Evolutionary conservation across 176 grass and related monocot species (phyloP).

Genomic region (Neostapfia colusana): DNA sequence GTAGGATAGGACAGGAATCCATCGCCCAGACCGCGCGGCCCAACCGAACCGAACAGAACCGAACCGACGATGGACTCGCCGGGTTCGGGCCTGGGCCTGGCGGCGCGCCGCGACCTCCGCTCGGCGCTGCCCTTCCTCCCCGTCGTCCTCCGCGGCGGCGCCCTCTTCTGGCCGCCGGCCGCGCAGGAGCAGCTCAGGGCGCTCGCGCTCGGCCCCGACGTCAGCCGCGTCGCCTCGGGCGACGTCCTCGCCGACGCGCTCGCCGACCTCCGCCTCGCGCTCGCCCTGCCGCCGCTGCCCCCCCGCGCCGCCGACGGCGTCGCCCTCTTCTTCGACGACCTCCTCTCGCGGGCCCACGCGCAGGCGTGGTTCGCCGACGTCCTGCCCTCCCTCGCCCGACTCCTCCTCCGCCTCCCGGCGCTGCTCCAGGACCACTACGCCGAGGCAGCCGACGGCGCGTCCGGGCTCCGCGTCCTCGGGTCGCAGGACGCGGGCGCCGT

Average conservation of each 20-base stretch:
- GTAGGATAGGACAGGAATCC: no score
- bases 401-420: constrained; percentile 64
- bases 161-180: constrained; percentile 65
- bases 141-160: constrained; percentile 46
- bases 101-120: constrained; percentile 40
- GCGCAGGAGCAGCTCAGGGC: constrained; percentile 59
- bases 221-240: constrained; percentile 80
- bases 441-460: constrained; percentile 29
- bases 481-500: constrained; percentile 60
- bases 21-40: background rate
- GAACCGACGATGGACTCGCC: background rate
- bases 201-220: constrained; percentile 66
- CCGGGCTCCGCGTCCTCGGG: constrained; percentile 62
- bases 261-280: constrained; percentile 58
- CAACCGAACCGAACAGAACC: background rate
- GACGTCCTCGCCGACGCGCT: constrained; percentile 80
- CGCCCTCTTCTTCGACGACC: constrained; percentile 82
- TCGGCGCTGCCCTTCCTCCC: constrained; percentile 79
- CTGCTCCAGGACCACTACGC: constrained; percentile 78
- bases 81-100: background rate
- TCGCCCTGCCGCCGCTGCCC: constrained; percentile 46
- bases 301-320: constrained; percentile 45
- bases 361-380: constrained; percentile 74
- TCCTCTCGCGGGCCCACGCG: constrained; percentile 53
- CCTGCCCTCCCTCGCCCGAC: constrained; percentile 59